Percentiles rank a stretch among this genome's conserved stretches.
phyloP scores from a whole-genome alignment of 371 early-diverging fungal genomes.

The Batkoa obscura region DNA sequence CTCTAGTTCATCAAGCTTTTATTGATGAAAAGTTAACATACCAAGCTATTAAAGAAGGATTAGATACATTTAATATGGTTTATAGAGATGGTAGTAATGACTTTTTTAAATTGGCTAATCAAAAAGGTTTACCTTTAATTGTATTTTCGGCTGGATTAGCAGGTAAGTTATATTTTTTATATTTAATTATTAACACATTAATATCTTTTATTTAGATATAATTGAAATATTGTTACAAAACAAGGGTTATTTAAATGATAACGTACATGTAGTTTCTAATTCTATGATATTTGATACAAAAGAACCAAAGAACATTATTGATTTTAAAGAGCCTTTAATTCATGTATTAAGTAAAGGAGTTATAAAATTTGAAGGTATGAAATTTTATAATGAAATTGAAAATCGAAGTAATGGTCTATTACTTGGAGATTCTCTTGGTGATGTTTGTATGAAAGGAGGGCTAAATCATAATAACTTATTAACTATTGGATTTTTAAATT shows the following conservation, averaged over 20 bases:
- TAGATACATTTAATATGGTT: conserved; percentile 23
- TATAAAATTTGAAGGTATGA: conserved; percentile 13
- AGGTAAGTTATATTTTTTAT: conserved; percentile 12
- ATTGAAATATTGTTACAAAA: background rate
- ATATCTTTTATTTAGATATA: background rate
- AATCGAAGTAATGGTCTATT: conserved; percentile 34
- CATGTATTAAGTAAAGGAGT: conserved; percentile 1
- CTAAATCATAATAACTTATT: conserved; percentile 28
- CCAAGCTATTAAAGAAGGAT: conserved; percentile 29
- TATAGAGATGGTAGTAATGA: conserved; percentile 24
- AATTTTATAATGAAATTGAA: conserved; percentile 17
- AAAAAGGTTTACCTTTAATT: conserved; percentile 28
- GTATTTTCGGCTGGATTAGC: conserved; percentile 58
- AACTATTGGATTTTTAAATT: conserved; percentile 50
- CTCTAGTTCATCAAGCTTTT: conserved; percentile 27
- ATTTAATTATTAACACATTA: background rate
- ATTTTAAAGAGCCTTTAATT: conserved; percentile 20
- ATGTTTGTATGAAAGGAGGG: conserved; percentile 48
- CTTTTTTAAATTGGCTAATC: conserved; percentile 20
- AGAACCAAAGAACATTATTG: conserved; percentile 21
- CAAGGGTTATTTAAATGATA: background rate
- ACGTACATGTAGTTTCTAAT: conserved; percentile 30
- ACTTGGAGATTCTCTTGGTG: conserved; percentile 54
- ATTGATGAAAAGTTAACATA: conserved; percentile 23
- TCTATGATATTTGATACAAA: conserved; percentile 35